These are phyloP conservation scores for Aspergillus puulaauensis DNA, from an alignment of 2,329 filamentous ascomycete species.

Conservation along the genomic window DNA sequence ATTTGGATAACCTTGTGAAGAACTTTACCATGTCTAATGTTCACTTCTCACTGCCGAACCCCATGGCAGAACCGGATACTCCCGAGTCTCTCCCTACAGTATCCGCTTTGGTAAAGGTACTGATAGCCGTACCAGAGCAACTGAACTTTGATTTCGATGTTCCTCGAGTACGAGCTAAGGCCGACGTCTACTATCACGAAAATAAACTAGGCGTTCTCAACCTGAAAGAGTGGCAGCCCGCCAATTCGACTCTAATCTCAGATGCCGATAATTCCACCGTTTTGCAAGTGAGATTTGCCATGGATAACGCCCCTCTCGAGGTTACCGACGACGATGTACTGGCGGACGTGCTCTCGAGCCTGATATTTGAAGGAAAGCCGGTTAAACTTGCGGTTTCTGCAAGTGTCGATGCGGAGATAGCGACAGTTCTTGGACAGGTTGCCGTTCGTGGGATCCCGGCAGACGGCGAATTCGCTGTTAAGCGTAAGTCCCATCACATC, in stretches of 20 bases:
- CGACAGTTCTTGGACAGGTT: constrained; percentile 78
- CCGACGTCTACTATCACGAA: constrained; percentile 76
- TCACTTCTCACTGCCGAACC: constrained; percentile 80
- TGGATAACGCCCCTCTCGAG: constrained; percentile 76
- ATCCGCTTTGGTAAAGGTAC: constrained; percentile 77
- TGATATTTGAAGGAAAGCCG: constrained; percentile 71
- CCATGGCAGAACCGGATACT: constrained; percentile 71
- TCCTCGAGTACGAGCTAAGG: constrained; percentile 70
- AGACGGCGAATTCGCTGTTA: constrained; percentile 82
- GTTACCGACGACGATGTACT: constrained; percentile 81
- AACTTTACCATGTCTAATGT: constrained; percentile 86
- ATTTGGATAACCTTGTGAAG: constrained; percentile 78
- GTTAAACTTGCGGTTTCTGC: constrained; percentile 76
- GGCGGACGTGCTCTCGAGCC: constrained; percentile 72
- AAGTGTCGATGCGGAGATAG: constrained; percentile 76
- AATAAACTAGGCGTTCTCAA: constrained; percentile 79
- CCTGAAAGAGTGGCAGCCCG: constrained; percentile 76
- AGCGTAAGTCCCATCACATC: constrained; percentile 69
- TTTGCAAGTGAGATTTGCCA: constrained; percentile 71
- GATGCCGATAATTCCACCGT: constrained; percentile 59
- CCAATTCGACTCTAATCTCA: constrained; percentile 72
- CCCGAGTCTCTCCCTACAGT: constrained; percentile 74
- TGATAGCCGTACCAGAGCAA: constrained; percentile 76
- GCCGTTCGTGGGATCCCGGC: constrained; percentile 79
- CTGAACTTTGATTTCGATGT: constrained; percentile 85